Evolutionary conservation across 106 monocot species (phyloP).

Genomic region (Dendrobium huoshanense): DNA sequence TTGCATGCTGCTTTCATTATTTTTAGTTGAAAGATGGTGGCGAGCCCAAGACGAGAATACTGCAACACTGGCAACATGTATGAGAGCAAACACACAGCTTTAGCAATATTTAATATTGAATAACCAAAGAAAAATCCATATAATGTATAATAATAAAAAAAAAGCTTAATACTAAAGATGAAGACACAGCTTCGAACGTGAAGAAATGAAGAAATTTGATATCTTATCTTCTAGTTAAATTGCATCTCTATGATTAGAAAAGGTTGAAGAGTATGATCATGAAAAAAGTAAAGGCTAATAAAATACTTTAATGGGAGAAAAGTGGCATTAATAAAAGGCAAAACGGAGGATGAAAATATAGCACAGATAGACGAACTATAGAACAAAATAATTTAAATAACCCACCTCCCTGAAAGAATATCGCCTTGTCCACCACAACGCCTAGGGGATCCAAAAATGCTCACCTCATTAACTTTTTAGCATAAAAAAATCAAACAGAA

Average conservation of each 20-base stretch:
- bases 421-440: slow-evolving; percentile 99
- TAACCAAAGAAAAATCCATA: background rate
- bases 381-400: background rate
- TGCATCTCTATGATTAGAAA: background rate
- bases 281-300: background rate
- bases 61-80: slow-evolving; percentile 61
- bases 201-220: background rate
- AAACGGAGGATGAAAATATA: background rate
- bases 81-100: background rate
- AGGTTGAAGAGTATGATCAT: background rate
- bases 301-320: background rate
- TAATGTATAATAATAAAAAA: background rate
- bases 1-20: slow-evolving; percentile 7
- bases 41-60: slow-evolving; percentile 91
- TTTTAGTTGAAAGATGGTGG: slow-evolving; percentile 19
- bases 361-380: background rate
- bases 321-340: background rate
- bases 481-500: background rate
- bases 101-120: background rate
- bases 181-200: background rate
- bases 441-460: slow-evolving; percentile 84
- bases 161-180: background rate
- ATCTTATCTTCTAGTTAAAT: background rate
- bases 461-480: slow-evolving; percentile 50
- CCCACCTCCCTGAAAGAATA: slow-evolving; percentile 92